phyloP scores from a whole-genome alignment of 2,329 filamentous ascomycete species.

The Aspergillus pseudoterreus region DNA sequence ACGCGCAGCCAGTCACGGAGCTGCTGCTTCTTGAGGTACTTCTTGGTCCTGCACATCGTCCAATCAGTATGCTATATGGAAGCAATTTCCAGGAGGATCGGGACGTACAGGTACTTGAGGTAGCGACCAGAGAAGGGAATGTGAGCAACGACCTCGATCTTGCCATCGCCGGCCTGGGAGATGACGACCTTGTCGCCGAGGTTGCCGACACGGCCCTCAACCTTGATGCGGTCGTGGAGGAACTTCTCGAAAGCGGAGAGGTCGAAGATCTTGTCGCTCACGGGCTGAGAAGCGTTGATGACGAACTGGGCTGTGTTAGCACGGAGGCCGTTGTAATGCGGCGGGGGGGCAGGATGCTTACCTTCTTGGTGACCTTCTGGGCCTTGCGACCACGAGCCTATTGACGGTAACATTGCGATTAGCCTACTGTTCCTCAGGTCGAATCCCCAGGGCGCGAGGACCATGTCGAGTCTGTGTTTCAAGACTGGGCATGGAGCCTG shows the following conservation, averaged over 20 bases:
- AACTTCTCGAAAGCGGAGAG: conserved; percentile 99
- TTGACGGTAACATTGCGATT: conserved; percentile 57
- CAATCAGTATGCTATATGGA: neutral
- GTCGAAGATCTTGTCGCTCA: conserved; percentile 99
- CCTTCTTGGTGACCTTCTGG: conserved; percentile 50
- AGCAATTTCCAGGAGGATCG: neutral
- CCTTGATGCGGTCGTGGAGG: conserved; percentile 99
- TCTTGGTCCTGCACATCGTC: conserved; percentile 74
- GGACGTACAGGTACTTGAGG: conserved; percentile 95
- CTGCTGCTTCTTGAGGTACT: conserved; percentile 99
- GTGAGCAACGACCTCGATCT: conserved; percentile 96
- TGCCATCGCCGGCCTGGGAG: conserved; percentile 88
- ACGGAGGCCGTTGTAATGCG: no score
- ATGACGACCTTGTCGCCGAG: conserved; percentile 90
- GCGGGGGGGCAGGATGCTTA: conserved; percentile 13
- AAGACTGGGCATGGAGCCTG: conserved; percentile 20
- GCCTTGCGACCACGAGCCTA: conserved; percentile 46
- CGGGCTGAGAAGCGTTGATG: conserved; percentile 98
- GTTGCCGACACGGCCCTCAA: conserved; percentile 97
- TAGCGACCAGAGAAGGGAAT: conserved; percentile 98
- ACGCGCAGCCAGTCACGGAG: conserved; percentile 99
- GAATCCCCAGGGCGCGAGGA: conserved; percentile 16
- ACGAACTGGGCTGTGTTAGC: conserved; percentile 64
- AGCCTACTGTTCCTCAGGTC: conserved; percentile 81
- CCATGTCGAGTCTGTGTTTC: neutral